A percentile compares a stretch with the other conserved stretches of the same genome.
Conservation (phyloP, 139 green algal genomes). For the Asterochloris sp. region DNA sequence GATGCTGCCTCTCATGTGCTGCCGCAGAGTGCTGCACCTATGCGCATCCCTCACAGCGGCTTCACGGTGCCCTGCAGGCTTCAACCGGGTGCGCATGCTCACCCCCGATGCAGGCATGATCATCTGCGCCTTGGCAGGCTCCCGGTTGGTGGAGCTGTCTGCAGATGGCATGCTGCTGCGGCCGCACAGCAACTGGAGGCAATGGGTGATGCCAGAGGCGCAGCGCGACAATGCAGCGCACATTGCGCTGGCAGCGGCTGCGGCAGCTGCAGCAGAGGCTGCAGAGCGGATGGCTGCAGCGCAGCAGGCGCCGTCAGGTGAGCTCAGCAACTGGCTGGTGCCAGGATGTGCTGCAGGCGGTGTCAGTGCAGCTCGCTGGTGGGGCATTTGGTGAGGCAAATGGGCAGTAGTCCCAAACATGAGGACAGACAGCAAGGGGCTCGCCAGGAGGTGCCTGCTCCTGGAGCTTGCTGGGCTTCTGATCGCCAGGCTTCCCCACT, state of each 20-base stretch:
- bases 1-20: no score
- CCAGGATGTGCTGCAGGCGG: no score
- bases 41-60: no score
- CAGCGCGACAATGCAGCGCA: slow-evolving; percentile 46
- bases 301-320: neutral
- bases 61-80: slow-evolving; percentile 29
- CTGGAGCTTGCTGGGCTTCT: no score
- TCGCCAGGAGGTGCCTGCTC: no score
- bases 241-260: neutral
- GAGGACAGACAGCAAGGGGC: no score
- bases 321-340: no score
- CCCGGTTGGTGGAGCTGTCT: slow-evolving; percentile 50
- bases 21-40: no score
- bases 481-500: no score
- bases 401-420: no score
- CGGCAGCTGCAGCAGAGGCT: neutral
- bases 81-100: slow-evolving; percentile 93
- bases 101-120: slow-evolving; percentile 81
- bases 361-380: no score
- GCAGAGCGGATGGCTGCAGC: neutral
- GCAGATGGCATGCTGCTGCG: slow-evolving; percentile 52
- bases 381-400: no score
- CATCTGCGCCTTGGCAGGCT: slow-evolving; percentile 50
- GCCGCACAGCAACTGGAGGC: slow-evolving; percentile 41
- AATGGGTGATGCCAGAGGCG: slow-evolving; percentile 73